These are phyloP conservation scores for Dothideomycetes sp. DNA, from an alignment of 2,329 filamentous ascomycete genomes.

Conservation along the genomic window DNA sequence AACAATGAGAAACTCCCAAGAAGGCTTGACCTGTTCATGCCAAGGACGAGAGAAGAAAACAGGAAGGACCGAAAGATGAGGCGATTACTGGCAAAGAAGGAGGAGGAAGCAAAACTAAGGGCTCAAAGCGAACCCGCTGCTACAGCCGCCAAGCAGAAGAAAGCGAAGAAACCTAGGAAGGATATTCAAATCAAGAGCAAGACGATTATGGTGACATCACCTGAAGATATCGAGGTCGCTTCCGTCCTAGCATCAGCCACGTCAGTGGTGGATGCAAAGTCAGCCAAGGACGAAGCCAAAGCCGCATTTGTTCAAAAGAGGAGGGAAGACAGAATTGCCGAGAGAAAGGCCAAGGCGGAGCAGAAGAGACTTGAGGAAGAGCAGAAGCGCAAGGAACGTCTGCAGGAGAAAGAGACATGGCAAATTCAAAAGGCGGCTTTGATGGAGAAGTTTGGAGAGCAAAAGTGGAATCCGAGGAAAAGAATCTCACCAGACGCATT, in stretches of 20 bases:
- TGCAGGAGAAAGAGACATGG: conserved; percentile 49
- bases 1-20: neutral
- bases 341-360: no score
- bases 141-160: neutral
- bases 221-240: no score
- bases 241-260: no score
- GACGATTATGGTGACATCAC: no score
- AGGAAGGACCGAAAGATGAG: neutral
- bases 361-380: no score
- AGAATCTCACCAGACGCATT: conserved; percentile 85
- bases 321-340: no score
- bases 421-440: conserved; percentile 65
- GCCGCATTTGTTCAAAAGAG: conserved; percentile 11
- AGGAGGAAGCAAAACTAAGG: conserved; percentile 13
- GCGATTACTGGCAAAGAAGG: conserved; percentile 1
- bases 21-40: neutral
- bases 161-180: neutral
- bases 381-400: no score
- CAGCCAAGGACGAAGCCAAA: neutral
- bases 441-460: conserved; percentile 67
- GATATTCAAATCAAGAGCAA: no score
- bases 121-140: conserved; percentile 4
- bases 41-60: neutral
- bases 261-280: neutral
- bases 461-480: conserved; percentile 72